Evolutionary conservation across 768 basidiomycete genomes (phyloP), one percentile per base, ranked within the genome.

Genomic region (Amanita pallidorosea): DNA sequence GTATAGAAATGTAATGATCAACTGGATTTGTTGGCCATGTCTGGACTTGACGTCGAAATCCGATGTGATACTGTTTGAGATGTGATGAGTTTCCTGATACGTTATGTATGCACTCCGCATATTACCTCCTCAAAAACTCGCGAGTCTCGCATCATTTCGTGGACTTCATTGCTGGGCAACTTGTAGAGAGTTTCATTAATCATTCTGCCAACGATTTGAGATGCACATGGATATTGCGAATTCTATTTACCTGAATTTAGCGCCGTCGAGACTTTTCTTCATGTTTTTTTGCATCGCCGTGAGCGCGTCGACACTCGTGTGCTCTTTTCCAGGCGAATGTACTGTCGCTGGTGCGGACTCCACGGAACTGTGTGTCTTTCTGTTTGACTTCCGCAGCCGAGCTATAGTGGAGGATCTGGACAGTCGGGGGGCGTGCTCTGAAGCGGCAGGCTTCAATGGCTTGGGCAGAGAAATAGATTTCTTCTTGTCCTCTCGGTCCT

Each of bases 21-120:
- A 95, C 83, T 1, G 96, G 95, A 60, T 96, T 95, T 7, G 82
- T 82, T 1, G 95, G 95, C 96, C 96, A 98, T 2, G 83, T 81
- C 47, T 84, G 77, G 1, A 95, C 91, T 70, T 97, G 92, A 52
- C 81, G 80, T 20, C 93, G 81, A 68, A 98, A 97, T 3, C 94
- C 93, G 38, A 70, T 68, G 65, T 98, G 96, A 62, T 98, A 98
- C 94, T 98, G 62, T n/a, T 34, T 3, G 22, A 23, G 29, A 38
- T 51, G 35, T 47, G 47, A 47, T 43, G 31, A 48, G 7, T 23
- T 23, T 18, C 12, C 49, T 15, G 23, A 49, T 13, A 41, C 20
- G 23, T 33, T 12, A 15, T 7, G 20, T 6, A 25, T 22, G 17
- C 20, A 40, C 47, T 57, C 43, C 42, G 38, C 41, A 44, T 52